These are phyloP conservation scores for Anthoceros angustus DNA, from an alignment of 225 moss, liverwort and hornwort species.

Conservation along the genomic window DNA sequence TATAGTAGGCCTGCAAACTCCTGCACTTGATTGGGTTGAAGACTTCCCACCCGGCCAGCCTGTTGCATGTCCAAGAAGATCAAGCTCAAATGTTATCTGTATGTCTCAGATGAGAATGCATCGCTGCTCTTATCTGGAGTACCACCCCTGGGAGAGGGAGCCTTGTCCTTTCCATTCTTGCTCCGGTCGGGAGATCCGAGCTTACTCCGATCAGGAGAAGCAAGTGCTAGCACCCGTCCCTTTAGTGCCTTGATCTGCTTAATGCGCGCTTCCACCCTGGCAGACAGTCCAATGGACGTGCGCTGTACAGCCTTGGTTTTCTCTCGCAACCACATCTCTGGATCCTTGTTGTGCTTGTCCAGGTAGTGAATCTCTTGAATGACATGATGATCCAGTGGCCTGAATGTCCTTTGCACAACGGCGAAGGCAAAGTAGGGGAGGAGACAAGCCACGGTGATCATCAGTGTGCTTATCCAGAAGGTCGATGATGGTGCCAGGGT, in stretches of 20 bases:
- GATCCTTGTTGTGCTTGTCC: slow-evolving; percentile 90
- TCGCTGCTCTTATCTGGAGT: not conserved
- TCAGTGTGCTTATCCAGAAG: slow-evolving; percentile 61
- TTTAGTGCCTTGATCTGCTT: not conserved
- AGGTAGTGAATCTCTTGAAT: slow-evolving; percentile 91
- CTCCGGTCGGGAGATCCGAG: not conserved
- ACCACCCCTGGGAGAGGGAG: not conserved
- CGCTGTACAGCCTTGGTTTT: slow-evolving; percentile 59
- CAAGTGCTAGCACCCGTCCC: not conserved
- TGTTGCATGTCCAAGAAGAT: not conserved
- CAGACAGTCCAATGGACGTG: slow-evolving; percentile 68
- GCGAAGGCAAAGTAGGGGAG: slow-evolving; percentile 58
- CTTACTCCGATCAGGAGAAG: not conserved
- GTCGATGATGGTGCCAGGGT: slow-evolving; percentile 48
- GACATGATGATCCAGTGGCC: slow-evolving; percentile 90
- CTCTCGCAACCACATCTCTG: slow-evolving; percentile 91
- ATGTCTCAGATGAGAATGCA: not conserved
- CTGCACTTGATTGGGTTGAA: no score
- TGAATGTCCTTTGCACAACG: slow-evolving; percentile 52
- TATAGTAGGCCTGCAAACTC: no score
- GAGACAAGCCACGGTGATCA: slow-evolving; percentile 42
- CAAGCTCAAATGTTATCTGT: not conserved
- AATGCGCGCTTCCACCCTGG: slow-evolving; percentile 68
- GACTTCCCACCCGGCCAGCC: not conserved
- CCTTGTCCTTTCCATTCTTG: not conserved